Conservation (phyloP, 768 basidiomycete species). For the Tylopilus felleus region DNA sequence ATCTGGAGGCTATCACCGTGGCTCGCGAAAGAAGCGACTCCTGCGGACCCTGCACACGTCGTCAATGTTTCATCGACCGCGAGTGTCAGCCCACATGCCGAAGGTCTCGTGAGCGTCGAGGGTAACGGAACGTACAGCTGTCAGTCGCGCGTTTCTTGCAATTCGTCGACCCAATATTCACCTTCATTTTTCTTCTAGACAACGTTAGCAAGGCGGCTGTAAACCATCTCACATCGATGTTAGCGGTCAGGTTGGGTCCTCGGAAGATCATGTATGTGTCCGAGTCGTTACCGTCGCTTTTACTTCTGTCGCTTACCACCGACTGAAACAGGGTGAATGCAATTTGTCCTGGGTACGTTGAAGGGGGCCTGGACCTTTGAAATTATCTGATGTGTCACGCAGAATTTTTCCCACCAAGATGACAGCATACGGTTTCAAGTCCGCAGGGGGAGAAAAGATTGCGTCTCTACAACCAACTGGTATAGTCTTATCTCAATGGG, state of each 20-base stretch:
- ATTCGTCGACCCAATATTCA: background rate
- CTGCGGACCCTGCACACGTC: constrained; percentile 65
- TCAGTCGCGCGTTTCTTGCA: constrained; percentile 38
- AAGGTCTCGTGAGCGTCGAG: constrained; percentile 44
- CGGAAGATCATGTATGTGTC: constrained; percentile 65
- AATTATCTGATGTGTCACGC: background rate
- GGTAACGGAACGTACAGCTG: constrained; percentile 78
- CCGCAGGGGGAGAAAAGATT: constrained; percentile 50
- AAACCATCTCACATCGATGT: constrained; percentile 73
- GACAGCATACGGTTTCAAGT: constrained; percentile 70
- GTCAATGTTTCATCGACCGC: constrained; percentile 81
- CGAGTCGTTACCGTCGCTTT: background rate
- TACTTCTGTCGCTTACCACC: background rate
- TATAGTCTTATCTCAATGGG: constrained; percentile 21
- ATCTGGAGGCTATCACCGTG: constrained; percentile 37
- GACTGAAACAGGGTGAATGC: constrained; percentile 64
- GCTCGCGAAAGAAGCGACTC: constrained; percentile 63
- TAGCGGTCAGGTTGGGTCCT: constrained; percentile 63
- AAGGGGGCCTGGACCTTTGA: background rate
- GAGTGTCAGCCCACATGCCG: constrained; percentile 50
- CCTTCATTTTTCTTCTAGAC: constrained; percentile 41
- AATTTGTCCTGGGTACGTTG: constrained; percentile 69
- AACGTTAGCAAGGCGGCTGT: constrained; percentile 84
- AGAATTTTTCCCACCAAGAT: constrained; percentile 82
- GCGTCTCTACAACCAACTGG: constrained; percentile 61